phyloP scores from a whole-genome alignment of 2,329 filamentous ascomycete genomes.

The Colletotrichum neosansevieriae region DNA sequence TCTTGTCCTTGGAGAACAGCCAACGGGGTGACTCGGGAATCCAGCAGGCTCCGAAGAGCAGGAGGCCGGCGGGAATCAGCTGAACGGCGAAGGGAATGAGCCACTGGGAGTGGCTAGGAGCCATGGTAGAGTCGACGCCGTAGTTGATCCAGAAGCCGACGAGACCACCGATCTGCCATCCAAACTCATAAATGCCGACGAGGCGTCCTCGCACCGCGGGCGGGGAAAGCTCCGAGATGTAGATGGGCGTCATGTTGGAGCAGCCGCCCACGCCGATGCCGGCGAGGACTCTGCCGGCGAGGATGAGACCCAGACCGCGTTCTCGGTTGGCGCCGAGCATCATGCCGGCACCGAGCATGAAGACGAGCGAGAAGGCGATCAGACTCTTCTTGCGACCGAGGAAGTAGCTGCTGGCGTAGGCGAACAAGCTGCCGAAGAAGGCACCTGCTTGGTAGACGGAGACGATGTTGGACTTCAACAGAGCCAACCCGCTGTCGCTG shows the following conservation, averaged over 20 bases:
- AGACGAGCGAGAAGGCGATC: conserved; percentile 70
- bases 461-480: conserved; percentile 81
- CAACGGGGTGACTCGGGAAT: conserved; percentile 77
- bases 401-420: conserved; percentile 75
- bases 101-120: conserved; percentile 67
- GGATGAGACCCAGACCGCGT: conserved; percentile 73
- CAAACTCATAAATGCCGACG: conserved; percentile 75
- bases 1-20: conserved; percentile 72
- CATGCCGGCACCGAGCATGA: conserved; percentile 77
- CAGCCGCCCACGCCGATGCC: conserved; percentile 73
- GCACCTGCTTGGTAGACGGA: conserved; percentile 86
- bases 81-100: conserved; percentile 75
- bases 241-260: conserved; percentile 73
- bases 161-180: conserved; percentile 73
- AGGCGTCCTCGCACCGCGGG: conserved; percentile 74
- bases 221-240: conserved; percentile 71
- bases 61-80: conserved; percentile 73
- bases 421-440: conserved; percentile 82
- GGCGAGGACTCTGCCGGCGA: conserved; percentile 72
- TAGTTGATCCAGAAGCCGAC: conserved; percentile 75
- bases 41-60: conserved; percentile 70
- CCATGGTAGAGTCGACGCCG: conserved; percentile 66
- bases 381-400: conserved; percentile 76
- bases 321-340: conserved; percentile 75
- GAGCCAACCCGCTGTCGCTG: conserved; percentile 59